A percentile compares a stretch with the other conserved stretches of the same genome.
These are phyloP conservation scores for Berkeleyomyces basicola DNA, from an alignment of 2,329 filamentous ascomycete species.

Conservation along the genomic window DNA sequence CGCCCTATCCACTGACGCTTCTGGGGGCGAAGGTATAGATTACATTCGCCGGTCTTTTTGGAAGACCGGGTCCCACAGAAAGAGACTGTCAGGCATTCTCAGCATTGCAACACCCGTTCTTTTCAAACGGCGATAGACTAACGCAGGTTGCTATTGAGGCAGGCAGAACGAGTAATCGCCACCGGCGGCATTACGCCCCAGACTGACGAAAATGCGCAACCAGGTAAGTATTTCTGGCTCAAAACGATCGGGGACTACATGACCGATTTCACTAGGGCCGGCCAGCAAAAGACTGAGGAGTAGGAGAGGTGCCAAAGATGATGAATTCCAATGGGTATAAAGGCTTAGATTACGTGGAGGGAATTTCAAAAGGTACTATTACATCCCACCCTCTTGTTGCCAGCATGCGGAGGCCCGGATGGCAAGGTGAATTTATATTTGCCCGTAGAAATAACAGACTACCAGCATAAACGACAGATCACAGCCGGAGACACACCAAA, in stretches of 20 bases:
- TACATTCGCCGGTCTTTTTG: conserved; percentile 64
- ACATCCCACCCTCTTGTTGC: background rate
- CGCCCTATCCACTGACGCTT: conserved; percentile 31
- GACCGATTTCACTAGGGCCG: conserved; percentile 59
- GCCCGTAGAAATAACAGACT: background rate
- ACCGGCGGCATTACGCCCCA: conserved; percentile 74
- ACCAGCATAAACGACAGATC: conserved; percentile 4
- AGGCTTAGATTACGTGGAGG: too few species aligned
- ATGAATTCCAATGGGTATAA: too few species aligned
- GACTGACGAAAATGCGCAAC: conserved; percentile 91
- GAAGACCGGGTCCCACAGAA: conserved; percentile 84
- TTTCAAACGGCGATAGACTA: conserved; percentile 55
- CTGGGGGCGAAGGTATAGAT: conserved; percentile 66
- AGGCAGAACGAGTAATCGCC: conserved; percentile 77
- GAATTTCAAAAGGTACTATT: too few species aligned
- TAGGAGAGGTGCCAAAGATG: conserved; percentile 10
- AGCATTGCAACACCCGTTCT: conserved; percentile 84
- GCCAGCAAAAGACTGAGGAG: conserved; percentile 46
- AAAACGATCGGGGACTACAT: conserved; percentile 68
- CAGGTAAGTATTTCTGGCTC: conserved; percentile 68
- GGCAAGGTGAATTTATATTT: background rate
- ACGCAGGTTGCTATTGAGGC: conserved; percentile 82
- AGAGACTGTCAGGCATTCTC: conserved; percentile 73
- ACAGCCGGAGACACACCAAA: background rate
- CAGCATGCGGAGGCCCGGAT: too few species aligned